Evolutionary conservation across 1,284 basidiomycete species (phyloP).

Genomic region (Apiotrichum akiyoshidainum): DNA sequence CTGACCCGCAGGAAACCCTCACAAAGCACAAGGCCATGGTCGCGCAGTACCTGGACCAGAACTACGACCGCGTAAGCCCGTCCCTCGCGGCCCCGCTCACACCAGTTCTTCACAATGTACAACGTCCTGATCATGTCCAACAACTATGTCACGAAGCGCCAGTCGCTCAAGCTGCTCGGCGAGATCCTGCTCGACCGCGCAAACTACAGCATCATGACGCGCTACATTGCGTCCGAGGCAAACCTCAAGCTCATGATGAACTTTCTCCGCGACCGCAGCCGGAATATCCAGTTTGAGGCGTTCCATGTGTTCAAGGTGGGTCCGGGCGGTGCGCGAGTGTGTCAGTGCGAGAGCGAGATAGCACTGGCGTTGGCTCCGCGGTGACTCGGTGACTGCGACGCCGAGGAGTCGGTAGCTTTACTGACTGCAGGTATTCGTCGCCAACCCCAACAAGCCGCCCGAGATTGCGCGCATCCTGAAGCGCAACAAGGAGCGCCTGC

Average conservation of each 20-base stretch:
- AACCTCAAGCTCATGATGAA: conserved; percentile 99
- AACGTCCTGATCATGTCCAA: conserved; percentile 83
- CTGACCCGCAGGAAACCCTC: conserved; percentile 64
- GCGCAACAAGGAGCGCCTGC: conserved; percentile 89
- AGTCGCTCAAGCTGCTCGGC: conserved; percentile 95
- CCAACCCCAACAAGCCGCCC: conserved; percentile 97
- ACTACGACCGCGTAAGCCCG: conserved; percentile 80
- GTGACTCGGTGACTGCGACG: too few relatives aligned
- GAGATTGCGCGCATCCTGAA: conserved; percentile 88
- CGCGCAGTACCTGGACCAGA: conserved; percentile 88
- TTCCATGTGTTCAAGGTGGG: conserved; percentile 99
- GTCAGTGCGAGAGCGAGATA: too few relatives aligned
- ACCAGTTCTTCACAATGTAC: conserved; percentile 90
- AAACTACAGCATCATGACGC: conserved; percentile 97
- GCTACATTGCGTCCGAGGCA: conserved; percentile 83
- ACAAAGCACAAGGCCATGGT: conserved; percentile 97
- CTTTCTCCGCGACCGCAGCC: conserved; percentile 90
- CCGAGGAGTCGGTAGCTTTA: too few relatives aligned
- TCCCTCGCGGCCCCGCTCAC: background rate
- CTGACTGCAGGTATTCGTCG: conserved; percentile 95
- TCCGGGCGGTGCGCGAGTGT: too few relatives aligned
- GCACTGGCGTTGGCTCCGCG: too few relatives aligned
- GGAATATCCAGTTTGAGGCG: conserved; percentile 99
- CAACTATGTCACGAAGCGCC: conserved; percentile 99
- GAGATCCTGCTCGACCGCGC: conserved; percentile 96